These are phyloP conservation scores for Ogataea saltuana DNA, from an alignment of 805 yeast genomes.

Conservation along the genomic window DNA sequence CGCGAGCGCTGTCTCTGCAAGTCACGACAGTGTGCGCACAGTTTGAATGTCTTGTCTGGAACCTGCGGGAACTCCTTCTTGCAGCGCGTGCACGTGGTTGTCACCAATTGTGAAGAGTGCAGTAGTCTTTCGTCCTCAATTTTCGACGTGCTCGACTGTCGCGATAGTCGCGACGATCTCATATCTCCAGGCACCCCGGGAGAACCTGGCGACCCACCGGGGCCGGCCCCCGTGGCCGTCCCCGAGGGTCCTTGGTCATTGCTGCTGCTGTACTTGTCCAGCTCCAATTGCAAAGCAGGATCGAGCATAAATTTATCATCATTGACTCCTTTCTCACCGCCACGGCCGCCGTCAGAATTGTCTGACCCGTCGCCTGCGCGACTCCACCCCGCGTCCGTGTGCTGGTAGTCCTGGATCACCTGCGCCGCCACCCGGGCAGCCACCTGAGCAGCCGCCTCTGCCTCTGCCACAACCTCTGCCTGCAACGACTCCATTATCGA, in stretches of 20 bases:
- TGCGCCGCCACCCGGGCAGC: slow-evolving; percentile 24
- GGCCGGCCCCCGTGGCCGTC: too few relatives aligned
- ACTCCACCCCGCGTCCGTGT: slow-evolving; percentile 13
- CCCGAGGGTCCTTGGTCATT: neutral
- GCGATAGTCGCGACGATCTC: neutral
- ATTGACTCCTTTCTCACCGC: slow-evolving; percentile 5
- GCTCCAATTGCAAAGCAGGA: slow-evolving; percentile 29
- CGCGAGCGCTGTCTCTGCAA: slow-evolving; percentile 62
- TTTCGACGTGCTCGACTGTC: slow-evolving; percentile 4
- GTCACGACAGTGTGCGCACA: slow-evolving; percentile 66
- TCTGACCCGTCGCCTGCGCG: slow-evolving; percentile 8
- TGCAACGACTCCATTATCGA: slow-evolving; percentile 23
- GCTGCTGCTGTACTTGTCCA: slow-evolving; percentile 17
- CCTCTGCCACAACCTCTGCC: slow-evolving; percentile 21
- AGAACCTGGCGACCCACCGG: too few relatives aligned
- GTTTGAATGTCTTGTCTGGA: slow-evolving; percentile 48
- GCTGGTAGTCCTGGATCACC: slow-evolving; percentile 22
- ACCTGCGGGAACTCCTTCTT: slow-evolving; percentile 57
- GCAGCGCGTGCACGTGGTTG: slow-evolving; percentile 52
- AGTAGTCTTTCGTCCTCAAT: slow-evolving; percentile 7
- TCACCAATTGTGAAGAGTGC: slow-evolving; percentile 10
- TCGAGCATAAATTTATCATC: slow-evolving; percentile 27
- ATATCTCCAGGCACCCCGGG: neutral
- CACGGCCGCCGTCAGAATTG: neutral
- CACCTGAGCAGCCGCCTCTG: slow-evolving; percentile 19